These are phyloP conservation scores for Jimgerdemannia flammicorona DNA, from an alignment of 192 early-diverging fungal genomes.

Conservation along the genomic window DNA sequence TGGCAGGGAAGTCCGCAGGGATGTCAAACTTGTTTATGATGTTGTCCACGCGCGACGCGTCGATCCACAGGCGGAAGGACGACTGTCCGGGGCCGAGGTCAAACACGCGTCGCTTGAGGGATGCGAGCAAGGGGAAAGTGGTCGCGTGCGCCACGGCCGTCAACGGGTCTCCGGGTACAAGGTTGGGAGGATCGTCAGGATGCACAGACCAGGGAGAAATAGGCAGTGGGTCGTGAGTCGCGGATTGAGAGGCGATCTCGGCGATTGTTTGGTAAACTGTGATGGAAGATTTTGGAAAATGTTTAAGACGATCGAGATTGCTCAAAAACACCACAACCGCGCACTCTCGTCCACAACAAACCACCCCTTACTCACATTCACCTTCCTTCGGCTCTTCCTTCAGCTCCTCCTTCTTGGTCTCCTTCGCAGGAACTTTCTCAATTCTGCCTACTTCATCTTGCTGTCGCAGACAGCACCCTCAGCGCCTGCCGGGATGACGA, in stretches of 20 bases:
- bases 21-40: constrained; percentile 52
- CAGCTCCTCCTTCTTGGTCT: constrained; percentile 6
- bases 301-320: not conserved
- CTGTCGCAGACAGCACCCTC: constrained; percentile 53
- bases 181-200: constrained; percentile 36
- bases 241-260: constrained; percentile 30
- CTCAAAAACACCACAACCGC: not conserved
- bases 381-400: constrained; percentile 6
- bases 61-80: constrained; percentile 57
- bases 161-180: constrained; percentile 33
- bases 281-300: constrained; percentile 1
- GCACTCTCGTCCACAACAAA: not conserved
- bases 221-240: constrained; percentile 24
- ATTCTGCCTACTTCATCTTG: constrained; percentile 57
- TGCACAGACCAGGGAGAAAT: constrained; percentile 22
- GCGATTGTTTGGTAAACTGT: constrained; percentile 25
- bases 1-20: constrained; percentile 53
- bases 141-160: constrained; percentile 35
- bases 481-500: constrained; percentile 55
- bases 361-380: not conserved
- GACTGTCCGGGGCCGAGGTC: constrained; percentile 5
- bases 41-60: constrained; percentile 38
- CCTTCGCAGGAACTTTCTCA: constrained; percentile 60
- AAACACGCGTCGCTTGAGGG: constrained; percentile 34
- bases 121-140: constrained; percentile 32